phyloP scores from a whole-genome alignment of 495 filamentous ascomycete genomes.

The Zalerion maritima region DNA sequence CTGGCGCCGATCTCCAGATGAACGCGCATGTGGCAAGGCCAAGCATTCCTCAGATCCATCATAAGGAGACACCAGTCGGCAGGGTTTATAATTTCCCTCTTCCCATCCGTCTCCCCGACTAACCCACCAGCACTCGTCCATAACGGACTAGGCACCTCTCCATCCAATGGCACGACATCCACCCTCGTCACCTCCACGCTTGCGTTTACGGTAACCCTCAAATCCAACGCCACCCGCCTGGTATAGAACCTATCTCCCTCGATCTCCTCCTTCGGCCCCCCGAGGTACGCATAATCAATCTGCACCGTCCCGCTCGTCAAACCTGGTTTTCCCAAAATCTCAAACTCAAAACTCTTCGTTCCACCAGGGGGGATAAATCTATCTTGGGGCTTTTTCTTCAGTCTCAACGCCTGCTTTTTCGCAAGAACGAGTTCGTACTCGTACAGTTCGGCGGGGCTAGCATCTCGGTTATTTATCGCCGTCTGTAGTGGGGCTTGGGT shows the following conservation, averaged over 20 bases:
- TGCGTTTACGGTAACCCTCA: constrained; percentile 84
- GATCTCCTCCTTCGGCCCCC: constrained; percentile 44
- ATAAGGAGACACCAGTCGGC: constrained; percentile 55
- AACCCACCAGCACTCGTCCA: too few species aligned
- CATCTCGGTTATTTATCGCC: constrained; percentile 58
- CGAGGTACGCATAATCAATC: constrained; percentile 68
- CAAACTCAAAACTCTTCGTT: constrained; percentile 61
- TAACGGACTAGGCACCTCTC: constrained; percentile 31
- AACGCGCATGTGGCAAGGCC: constrained; percentile 62
- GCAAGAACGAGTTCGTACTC: constrained; percentile 68
- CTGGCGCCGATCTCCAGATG: constrained; percentile 25
- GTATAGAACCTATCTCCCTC: constrained; percentile 64
- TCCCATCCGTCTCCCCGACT: too few species aligned
- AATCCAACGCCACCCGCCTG: constrained; percentile 61
- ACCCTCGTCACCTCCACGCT: constrained; percentile 65
- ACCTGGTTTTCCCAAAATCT: constrained; percentile 72
- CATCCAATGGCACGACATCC: constrained; percentile 60
- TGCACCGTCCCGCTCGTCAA: constrained; percentile 70
- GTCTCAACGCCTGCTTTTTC: constrained; percentile 56
- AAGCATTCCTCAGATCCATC: constrained; percentile 76
- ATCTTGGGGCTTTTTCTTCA: constrained; percentile 38
- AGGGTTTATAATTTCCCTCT: constrained; percentile 10
- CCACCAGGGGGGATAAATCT: constrained; percentile 52
- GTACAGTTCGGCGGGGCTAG: constrained; percentile 62
- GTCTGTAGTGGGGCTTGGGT: constrained; percentile 61